Conservation (phyloP, 31 red algal species). For the Odonthalia washingtoniensis region DNA sequence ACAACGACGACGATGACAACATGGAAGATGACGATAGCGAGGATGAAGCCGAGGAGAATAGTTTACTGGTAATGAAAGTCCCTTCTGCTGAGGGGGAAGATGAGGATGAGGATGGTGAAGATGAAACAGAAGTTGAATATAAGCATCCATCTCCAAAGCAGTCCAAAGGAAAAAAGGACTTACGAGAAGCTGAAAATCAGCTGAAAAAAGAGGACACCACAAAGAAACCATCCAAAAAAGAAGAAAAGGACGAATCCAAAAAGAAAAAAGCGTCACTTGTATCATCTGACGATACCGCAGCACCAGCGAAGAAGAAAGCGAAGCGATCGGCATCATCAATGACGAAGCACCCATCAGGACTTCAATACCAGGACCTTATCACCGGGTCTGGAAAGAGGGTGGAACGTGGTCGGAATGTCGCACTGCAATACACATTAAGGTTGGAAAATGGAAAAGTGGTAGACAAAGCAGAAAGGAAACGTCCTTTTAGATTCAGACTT, state of each 20-base stretch:
- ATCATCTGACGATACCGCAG: not conserved
- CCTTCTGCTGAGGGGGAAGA: not conserved
- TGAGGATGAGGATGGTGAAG: too few species aligned
- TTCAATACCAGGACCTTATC: slow-evolving; percentile 77
- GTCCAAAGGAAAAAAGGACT: too few species aligned
- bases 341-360: slow-evolving; percentile 61
- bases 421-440: slow-evolving; percentile 65
- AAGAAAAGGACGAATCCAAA: not conserved
- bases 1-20: slow-evolving; percentile 19
- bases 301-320: slow-evolving; percentile 14
- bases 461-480: slow-evolving; percentile 62
- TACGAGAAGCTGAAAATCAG: too few species aligned
- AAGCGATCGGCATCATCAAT: slow-evolving; percentile 45
- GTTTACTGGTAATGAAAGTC: not conserved
- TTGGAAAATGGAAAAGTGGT: slow-evolving; percentile 78
- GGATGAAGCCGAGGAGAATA: slow-evolving; percentile 4
- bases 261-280: not conserved
- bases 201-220: not conserved
- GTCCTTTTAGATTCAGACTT: slow-evolving; percentile 78
- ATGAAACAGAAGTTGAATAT: too few species aligned
- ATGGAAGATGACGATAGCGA: not conserved
- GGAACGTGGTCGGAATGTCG: slow-evolving; percentile 65
- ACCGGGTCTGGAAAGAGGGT: slow-evolving; percentile 64
- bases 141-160: not conserved
- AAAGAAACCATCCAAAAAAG: not conserved